Conservation (phyloP, 345 rosid species). For the Adansonia digitata region DNA sequence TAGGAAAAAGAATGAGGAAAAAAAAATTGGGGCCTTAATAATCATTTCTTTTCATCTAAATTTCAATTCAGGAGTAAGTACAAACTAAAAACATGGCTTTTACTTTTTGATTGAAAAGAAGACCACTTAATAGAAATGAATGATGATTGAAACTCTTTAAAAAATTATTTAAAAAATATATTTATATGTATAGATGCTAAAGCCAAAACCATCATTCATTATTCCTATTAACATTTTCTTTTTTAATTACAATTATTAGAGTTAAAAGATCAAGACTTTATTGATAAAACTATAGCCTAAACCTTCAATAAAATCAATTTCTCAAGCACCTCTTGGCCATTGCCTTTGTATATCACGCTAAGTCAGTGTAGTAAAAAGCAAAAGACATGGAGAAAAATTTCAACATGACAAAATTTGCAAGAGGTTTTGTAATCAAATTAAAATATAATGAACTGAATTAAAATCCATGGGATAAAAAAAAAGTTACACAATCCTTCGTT, state of each 20-base stretch:
- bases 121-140: not conserved
- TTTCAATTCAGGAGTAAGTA: not conserved
- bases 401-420: not conserved
- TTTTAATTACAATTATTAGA: too few relatives aligned
- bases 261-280: too few relatives aligned
- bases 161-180: too few relatives aligned
- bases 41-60: not conserved
- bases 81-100: not conserved
- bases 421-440: not conserved
- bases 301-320: not conserved
- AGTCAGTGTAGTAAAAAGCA: not conserved
- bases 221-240: too few relatives aligned
- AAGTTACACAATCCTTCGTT: not conserved
- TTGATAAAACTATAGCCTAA: too few relatives aligned
- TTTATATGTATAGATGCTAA: too few relatives aligned
- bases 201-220: too few relatives aligned
- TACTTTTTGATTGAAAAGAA: not conserved
- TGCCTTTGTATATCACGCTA: not conserved
- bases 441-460: not conserved
- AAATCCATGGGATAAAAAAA: not conserved
- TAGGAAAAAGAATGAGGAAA: not conserved
- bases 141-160: constrained; percentile 7
- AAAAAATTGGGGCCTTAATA: not conserved
- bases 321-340: not conserved
- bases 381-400: not conserved